These are phyloP conservation scores for Raphanus raphanistrum DNA, from an alignment of 345 rosid genomes.

Conservation along the genomic window DNA sequence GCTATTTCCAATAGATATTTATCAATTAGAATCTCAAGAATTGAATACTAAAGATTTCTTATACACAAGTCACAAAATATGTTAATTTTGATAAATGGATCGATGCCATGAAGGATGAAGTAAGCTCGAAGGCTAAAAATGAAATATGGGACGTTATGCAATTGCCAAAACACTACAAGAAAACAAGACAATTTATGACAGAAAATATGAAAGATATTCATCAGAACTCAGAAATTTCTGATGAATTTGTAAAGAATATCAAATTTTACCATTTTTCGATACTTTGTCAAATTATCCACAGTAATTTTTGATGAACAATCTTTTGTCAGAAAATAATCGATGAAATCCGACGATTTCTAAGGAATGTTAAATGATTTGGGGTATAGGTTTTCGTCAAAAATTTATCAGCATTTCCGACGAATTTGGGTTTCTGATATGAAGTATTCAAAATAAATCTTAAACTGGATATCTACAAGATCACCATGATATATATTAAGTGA, in stretches of 20 bases:
- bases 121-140: too few relatives aligned
- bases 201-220: too few relatives aligned
- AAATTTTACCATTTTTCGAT: background rate
- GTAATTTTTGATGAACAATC: too few relatives aligned
- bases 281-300: too few relatives aligned
- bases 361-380: background rate
- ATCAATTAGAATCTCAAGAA: background rate
- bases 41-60: background rate
- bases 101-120: too few relatives aligned
- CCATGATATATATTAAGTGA: background rate
- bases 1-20: background rate
- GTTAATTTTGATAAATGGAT: too few relatives aligned
- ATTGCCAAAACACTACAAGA: too few relatives aligned
- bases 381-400: background rate
- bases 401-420: background rate
- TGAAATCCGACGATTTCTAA: background rate
- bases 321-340: background rate
- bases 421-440: background rate
- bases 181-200: too few relatives aligned
- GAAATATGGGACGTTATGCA: too few relatives aligned
- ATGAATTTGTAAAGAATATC: too few relatives aligned
- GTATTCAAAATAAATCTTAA: background rate
- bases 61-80: too few relatives aligned
- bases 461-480: background rate
- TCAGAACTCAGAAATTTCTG: too few relatives aligned